Base-by-base conservation (phyloP, 495 filamentous ascomycete genomes). In the Tetracladium marchalianum region DNA sequence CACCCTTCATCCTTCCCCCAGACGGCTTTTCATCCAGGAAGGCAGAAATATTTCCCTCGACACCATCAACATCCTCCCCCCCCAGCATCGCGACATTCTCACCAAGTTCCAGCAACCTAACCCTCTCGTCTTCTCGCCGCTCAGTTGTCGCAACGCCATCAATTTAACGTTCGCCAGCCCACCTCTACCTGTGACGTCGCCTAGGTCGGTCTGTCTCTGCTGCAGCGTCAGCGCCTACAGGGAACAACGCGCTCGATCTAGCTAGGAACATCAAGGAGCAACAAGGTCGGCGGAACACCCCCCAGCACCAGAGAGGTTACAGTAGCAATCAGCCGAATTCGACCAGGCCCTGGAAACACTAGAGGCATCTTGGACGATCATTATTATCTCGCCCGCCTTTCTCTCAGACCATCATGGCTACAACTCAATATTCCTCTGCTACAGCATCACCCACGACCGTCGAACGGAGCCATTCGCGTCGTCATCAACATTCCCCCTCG, bases 401-500 rank as follows among this genome's bases (percentile, higher is more conserved):
- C 22, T 27, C 22, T 46, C 41, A 4, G 24, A 32, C 31, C 27
- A 40, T 16, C 18, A 55, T 55, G 53, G 53, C 53, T 36, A 55
- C 53, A 16, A 47, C 22, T 27, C 22, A 43, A 41, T 43, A 34
- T n/a, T 53, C 49, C 5, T 38, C 46, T 15, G 46, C 53, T 11
- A 33, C 36, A 3, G 43, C 46, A 27, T 52, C 53, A 7, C 38
- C 41, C 33, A 43, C 49, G 17, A 35, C 45, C n/a, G 10, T 52
- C 7, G 53, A 56, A 9, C 44, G 53, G 5, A 43, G 9, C 24
- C 27, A 38, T 33, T 52, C 53, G 12, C 44, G 53, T 24, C 31
- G 22, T 3, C 22, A 27, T 27, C 22, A 16, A 18, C 53, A 52
- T 43, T 50, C 49, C 0, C 38, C 44, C 10, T 49, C 54, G 4